phyloP scores from a whole-genome alignment of 1,284 basidiomycete genomes.

The Wallemia hederae region DNA sequence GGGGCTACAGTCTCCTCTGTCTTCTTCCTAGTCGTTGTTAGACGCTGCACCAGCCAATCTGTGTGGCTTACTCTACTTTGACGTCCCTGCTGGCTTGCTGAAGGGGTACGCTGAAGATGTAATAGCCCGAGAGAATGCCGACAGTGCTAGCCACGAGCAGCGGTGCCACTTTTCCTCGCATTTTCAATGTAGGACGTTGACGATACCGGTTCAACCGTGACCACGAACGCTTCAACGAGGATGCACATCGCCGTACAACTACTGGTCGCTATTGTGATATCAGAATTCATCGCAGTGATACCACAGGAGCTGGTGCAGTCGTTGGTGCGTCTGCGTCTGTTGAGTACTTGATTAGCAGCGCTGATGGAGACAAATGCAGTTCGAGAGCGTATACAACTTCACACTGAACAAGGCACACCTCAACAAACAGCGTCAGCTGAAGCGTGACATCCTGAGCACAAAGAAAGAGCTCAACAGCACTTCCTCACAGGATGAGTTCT shows the following conservation, averaged over 20 bases:
- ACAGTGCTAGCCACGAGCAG: not conserved
- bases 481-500: constrained; percentile 87
- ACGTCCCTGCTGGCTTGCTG: not conserved
- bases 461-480: constrained; percentile 69
- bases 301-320: not conserved
- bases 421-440: constrained; percentile 33
- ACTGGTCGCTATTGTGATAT: not conserved
- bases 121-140: not conserved
- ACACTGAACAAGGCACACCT: not conserved
- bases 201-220: not conserved
- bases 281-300: not conserved
- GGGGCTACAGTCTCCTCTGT: not conserved
- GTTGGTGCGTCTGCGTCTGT: not conserved
- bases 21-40: not conserved
- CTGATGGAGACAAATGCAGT: not conserved
- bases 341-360: not conserved
- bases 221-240: not conserved
- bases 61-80: not conserved
- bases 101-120: not conserved
- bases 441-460: constrained; percentile 39
- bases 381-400: not conserved
- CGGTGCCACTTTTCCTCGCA: not conserved
- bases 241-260: not conserved
- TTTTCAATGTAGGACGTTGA: not conserved
- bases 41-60: not conserved